Evolutionary conservation across 129 eudicot species (phyloP), one percentile per base, ranked within the genome.

Genomic region (Saussurea involucrata): DNA sequence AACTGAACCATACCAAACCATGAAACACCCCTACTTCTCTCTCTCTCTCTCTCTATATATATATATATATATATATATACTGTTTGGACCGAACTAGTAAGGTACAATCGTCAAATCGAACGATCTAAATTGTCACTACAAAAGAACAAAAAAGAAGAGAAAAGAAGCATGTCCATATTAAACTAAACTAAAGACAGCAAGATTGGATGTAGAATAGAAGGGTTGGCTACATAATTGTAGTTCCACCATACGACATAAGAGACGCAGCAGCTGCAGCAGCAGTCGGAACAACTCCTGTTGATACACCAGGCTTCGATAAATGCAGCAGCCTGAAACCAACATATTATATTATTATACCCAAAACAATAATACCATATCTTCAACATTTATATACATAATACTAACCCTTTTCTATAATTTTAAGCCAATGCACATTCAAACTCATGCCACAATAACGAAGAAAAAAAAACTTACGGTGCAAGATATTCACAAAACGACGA

Each of bases 261-360:
- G 98, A 93, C 15, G 97, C 98, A 46, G 97, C 97, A 1, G 98
- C 98, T 2, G 97, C 97, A 11, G 98, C 98, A 74, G 98, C 97
- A 53, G 92, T 93, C 21, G 95, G 97, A 76, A 93, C 98, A 66
- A 93, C 95, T 65, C 98, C 97, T 3, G 97, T 93, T 70, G 91
- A 77, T 79, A 88, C 83, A 21, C 98, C 97, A 1, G 97, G 98
- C 85, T 93, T 93, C 44, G 98, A 90, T 77, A 93, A 86, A 87
- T 93, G 97, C 76, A 93, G 86, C 63, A 93, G 81, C 95, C 97
- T 93, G 90, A 74, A 64, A 82, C 73, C 73, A 24, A 76, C 67
- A 65, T 53, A 17, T 24, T 20, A 25, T 13, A 10, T 3, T 40
- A 40, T 40, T 11, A 40, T 2, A 10, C 8, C 21, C 21, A n/a